Evolutionary conservation across 1,139 yeast species (phyloP).

Genomic region (Eremothecium gossypii): DNA sequence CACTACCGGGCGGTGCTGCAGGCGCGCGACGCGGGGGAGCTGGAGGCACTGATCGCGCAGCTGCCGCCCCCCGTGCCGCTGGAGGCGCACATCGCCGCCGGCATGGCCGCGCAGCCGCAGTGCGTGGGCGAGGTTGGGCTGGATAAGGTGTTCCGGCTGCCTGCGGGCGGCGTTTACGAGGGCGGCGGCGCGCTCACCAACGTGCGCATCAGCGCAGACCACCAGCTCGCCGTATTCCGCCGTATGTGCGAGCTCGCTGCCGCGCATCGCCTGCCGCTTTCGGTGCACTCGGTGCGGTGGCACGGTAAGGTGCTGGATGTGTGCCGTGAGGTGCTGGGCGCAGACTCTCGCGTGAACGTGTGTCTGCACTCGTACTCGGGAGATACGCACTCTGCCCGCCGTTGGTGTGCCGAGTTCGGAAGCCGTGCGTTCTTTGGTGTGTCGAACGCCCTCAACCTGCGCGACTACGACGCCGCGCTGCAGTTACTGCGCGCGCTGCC

Average conservation of each 20-base stretch:
- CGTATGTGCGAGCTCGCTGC: conserved; percentile 49
- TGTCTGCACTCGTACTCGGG: conserved; percentile 87
- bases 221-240: conserved; percentile 49
- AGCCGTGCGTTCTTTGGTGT: conserved; percentile 43
- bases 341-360: conserved; percentile 27
- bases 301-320: conserved; percentile 51
- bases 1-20: conserved; percentile 48
- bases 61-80: conserved; percentile 55
- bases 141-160: conserved; percentile 67
- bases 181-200: conserved; percentile 32
- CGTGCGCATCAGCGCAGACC: conserved; percentile 48
- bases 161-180: conserved; percentile 49
- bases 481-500: conserved; percentile 33
- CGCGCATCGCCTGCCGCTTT: conserved; percentile 41
- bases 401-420: no score
- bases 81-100: conserved; percentile 14
- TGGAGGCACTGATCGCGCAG: conserved; percentile 35
- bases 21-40: conserved; percentile 22
- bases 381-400: conserved; percentile 30
- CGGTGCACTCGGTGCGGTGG: conserved; percentile 79
- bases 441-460: conserved; percentile 49
- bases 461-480: conserved; percentile 25
- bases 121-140: conserved; percentile 83
- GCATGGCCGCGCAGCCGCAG: conserved; percentile 1
- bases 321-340: conserved; percentile 25